A percentile compares a stretch with the other conserved stretches of the same genome.
These are phyloP conservation scores for Rosa rugosa DNA, from an alignment of 306 rosid species.

Conservation along the genomic window DNA sequence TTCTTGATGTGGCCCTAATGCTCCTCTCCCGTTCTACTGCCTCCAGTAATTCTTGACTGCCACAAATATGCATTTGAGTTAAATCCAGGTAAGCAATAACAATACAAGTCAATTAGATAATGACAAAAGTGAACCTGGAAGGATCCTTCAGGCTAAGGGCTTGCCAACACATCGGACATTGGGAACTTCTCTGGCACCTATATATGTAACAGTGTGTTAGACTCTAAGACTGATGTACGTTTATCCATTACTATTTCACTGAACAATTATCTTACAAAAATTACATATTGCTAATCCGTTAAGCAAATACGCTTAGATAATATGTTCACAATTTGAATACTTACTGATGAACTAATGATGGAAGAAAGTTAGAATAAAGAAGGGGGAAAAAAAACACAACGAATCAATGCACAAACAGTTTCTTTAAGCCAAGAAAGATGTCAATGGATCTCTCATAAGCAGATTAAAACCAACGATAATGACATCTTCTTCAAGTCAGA, in stretches of 20 bases:
- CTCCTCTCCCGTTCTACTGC: slow-evolving; percentile 77
- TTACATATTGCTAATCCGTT: not conserved
- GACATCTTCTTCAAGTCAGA: not conserved
- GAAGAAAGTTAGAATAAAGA: not conserved
- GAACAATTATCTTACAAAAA: not conserved
- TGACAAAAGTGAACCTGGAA: slow-evolving; percentile 51
- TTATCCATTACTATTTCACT: not conserved
- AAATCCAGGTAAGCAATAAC: slow-evolving; percentile 7
- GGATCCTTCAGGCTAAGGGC: slow-evolving; percentile 78
- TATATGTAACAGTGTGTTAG: slow-evolving; percentile 18
- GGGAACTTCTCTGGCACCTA: slow-evolving; percentile 96
- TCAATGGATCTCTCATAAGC: not conserved
- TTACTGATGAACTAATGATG: not conserved
- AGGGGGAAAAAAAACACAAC: not conserved
- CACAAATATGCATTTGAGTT: slow-evolving; percentile 27
- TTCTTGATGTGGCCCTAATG: slow-evolving; percentile 56
- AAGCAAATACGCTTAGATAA: not conserved
- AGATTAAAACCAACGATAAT: not conserved
- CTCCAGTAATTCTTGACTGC: slow-evolving; percentile 90
- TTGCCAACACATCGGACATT: slow-evolving; percentile 99
- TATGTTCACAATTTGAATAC: not conserved
- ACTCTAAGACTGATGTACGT: slow-evolving; percentile 5
- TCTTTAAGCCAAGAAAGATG: not conserved
- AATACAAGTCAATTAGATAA: slow-evolving; percentile 12
- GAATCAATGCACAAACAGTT: not conserved